Evolutionary conservation across 345 rosid species (phyloP), one percentile per base, ranked within the genome.

Genomic region (Lepidium sativum): DNA sequence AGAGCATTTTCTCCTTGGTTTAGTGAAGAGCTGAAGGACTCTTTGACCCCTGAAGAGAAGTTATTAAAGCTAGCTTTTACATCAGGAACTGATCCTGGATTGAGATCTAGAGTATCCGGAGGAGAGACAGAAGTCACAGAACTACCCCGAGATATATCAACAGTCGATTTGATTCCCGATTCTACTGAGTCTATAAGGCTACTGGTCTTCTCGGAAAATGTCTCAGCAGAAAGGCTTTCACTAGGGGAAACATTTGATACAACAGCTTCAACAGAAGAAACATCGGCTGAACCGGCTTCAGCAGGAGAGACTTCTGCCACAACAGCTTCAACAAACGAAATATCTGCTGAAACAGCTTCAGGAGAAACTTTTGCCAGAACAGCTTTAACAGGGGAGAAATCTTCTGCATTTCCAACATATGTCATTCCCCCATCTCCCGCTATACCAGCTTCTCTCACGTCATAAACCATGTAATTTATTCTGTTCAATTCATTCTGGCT

Each of bases 1-100:
- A 86, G 54, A 47, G 75, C 72, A 68, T 57, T 71, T 57, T 81
- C 90, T 72, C 86, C 90, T 42, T 83, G 77, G 59, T 58, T 80
- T 16, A 85, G 52, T 41, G 91, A 84, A 55, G 81, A 68, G 17
- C 72, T 75, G 60, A 87, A 29, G 29, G 94, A 80, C 11, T 78
- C 80, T 48, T 65, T 72, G 39, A 77, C 42, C 43, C 78, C 81
- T 34, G 83, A 73, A 32, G 82, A 48, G 63, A 82, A 64, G 56
- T 87, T 86, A 56, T 78, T 83, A 43, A 82, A 61, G 68, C 77
- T 81, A 35, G 78, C 77, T 70, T 80, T 84, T 4, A 50, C 65
- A 61, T 72, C 72, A 8, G 78, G 51, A 56, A 77, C 33, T 45
- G 90, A 69, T 71, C 57, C 69, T 55, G 52, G 74, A 50, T 73